A percentile compares a stretch with the other conserved stretches of the same genome.
These are phyloP conservation scores for Suillus tomentosus DNA, from an alignment of 768 basidiomycete genomes.

Conservation along the genomic window DNA sequence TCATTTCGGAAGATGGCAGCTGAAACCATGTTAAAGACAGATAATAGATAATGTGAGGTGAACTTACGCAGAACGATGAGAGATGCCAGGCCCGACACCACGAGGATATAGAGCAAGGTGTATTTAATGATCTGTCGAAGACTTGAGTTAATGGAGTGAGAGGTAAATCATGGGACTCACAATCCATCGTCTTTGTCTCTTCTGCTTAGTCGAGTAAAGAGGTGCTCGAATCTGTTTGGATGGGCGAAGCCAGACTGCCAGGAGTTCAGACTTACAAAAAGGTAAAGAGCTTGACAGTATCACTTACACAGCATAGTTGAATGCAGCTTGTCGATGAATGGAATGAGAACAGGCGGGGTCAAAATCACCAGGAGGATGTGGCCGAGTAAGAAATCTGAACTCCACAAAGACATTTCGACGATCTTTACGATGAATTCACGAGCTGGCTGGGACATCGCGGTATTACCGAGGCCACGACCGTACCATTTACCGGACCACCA, in stretches of 20 bases:
- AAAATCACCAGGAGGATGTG: conserved; percentile 87
- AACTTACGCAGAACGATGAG: conserved; percentile 81
- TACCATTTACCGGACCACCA: conserved; percentile 99
- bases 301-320: conserved; percentile 89
- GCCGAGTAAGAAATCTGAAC: conserved; percentile 88
- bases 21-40: conserved; percentile 34
- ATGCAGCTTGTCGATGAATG: conserved; percentile 86
- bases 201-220: conserved; percentile 92
- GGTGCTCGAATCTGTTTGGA: conserved; percentile 93
- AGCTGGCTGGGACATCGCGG: conserved; percentile 92
- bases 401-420: conserved; percentile 96
- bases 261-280: conserved; percentile 16
- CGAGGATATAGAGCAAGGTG: conserved; percentile 75
- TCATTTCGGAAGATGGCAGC: conserved; percentile 81
- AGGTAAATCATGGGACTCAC: conserved; percentile 40
- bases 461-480: conserved; percentile 87
- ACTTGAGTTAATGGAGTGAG: conserved; percentile 13
- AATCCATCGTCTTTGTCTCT: conserved; percentile 90
- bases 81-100: conserved; percentile 77
- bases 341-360: conserved; percentile 82
- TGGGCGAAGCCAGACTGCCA: conserved; percentile 89
- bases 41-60: conserved; percentile 12
- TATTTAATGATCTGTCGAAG: conserved; percentile 76
- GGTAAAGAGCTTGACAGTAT: conserved; percentile 9
- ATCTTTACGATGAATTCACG: conserved; percentile 98